Base-by-base conservation (phyloP, 768 basidiomycete genomes). In the Tulasnella sp. region DNA sequence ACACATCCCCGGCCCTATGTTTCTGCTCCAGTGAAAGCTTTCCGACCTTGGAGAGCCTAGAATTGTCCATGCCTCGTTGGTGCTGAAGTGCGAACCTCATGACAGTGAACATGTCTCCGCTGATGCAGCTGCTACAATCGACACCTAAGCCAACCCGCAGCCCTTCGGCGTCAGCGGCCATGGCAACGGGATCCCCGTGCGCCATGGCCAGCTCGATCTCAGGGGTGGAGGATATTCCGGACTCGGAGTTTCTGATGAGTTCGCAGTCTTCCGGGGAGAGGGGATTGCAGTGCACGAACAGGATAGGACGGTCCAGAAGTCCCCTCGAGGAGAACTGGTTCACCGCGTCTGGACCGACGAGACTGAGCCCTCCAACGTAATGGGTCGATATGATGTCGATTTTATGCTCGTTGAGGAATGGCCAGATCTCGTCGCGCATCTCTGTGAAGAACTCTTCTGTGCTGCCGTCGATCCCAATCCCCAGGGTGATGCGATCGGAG, bases 61-160 rank as follows among this genome's bases (percentile, higher is more conserved):
- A 44, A n/a, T 59, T 49, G 23, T 59, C 58, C 13, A 50, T 30
- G 9, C 58, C 50, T 3, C 58, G 48, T 41, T 59, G 58, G 17
- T 51, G 49, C 34, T 21, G 24, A 29, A 59, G 34, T 19, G 34
- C 32, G 13, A 47, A 59, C 47, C 58, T 30, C 58, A 59, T 59
- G 58, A 51, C 58, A 3, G 58, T 19, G 50, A 59, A 59, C 58
- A 59, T 59, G 19, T 59, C 58, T 23, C 58, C 47, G 47, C 58
- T 41, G 34, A 59, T 32, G 11, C 49, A 45, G 13, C 45, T 51
- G 38, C 48, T 34, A 29, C 58, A 59, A 29, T 59, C 58, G 11
- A 49, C 58, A 23, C 58, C 58, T 15, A 59, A 29, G 11, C 58
- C 58, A 11, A 59, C 58, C 29, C 58, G 23, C n/a, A 48, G 32